Percentiles rank a stretch among this genome's conserved stretches.
Conservation (phyloP, 202 grass and related monocot species). For the Setaria viridis region DNA sequence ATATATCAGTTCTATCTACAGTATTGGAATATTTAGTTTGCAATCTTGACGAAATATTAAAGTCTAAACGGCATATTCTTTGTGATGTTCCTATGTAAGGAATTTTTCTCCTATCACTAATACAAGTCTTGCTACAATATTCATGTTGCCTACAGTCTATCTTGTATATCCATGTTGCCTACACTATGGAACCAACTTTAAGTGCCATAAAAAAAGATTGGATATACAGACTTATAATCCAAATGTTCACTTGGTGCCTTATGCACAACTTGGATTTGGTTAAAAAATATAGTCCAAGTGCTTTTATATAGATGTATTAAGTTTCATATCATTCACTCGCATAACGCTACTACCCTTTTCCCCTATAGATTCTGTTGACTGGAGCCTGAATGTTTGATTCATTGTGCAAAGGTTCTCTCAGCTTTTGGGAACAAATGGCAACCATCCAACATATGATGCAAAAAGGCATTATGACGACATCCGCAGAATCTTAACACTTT, state of each 20-base stretch:
- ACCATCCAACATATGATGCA: background rate
- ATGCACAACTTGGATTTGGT: background rate
- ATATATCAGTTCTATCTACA: background rate
- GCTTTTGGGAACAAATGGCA: conserved; percentile 5
- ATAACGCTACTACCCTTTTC: background rate
- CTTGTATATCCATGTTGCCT: too few species aligned
- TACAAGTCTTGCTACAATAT: background rate
- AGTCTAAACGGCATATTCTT: background rate
- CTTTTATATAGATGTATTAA: background rate
- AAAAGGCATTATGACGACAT: conserved; percentile 34
- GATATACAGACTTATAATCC: background rate
- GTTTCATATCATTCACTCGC: background rate
- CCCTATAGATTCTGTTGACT: background rate
- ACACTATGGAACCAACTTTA: background rate
- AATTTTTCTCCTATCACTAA: background rate
- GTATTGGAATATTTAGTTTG: background rate
- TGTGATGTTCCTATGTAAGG: background rate
- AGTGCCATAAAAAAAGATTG: background rate
- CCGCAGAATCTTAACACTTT: background rate
- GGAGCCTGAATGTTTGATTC: background rate
- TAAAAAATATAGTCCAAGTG: too few species aligned
- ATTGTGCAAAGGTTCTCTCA: background rate
- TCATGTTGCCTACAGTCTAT: background rate
- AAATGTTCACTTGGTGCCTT: background rate
- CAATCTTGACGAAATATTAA: background rate